Percentiles rank a stretch among this genome's conserved stretches.
phyloP scores from a whole-genome alignment of 2,329 filamentous ascomycete genomes.

The Plectosphaerella cucumerina region DNA sequence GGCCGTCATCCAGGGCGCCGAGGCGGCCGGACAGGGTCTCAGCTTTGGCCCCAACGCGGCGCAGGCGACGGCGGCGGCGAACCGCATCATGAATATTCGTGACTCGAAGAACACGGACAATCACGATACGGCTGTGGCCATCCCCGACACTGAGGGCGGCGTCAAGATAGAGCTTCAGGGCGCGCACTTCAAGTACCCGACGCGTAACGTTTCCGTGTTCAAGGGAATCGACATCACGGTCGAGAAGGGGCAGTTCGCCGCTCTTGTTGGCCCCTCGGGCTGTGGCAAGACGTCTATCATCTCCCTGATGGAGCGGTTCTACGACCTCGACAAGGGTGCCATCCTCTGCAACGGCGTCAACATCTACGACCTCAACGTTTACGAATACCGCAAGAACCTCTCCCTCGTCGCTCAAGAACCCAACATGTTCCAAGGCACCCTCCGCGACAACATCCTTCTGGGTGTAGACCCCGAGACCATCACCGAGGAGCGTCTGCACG shows the following conservation, averaged over 20 bases:
- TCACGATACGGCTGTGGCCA: conserved; percentile 23
- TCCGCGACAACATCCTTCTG: conserved; percentile 66
- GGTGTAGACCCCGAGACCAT: conserved; percentile 54
- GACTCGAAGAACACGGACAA: conserved; percentile 34
- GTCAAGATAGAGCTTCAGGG: conserved; percentile 53
- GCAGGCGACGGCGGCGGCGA: conserved; percentile 54
- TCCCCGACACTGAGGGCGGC: conserved; percentile 43
- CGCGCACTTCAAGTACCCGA: conserved; percentile 58
- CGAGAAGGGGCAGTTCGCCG: conserved; percentile 65
- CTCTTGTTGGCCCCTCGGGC: conserved; percentile 65
- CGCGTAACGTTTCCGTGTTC: conserved; percentile 53
- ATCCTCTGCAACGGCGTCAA: conserved; percentile 62
- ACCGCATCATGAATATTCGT: conserved; percentile 52
- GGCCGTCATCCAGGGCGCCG: conserved; percentile 62
- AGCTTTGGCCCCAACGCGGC: conserved; percentile 63
- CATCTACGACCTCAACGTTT: conserved; percentile 54
- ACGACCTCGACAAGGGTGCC: conserved; percentile 59
- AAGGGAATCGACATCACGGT: conserved; percentile 59
- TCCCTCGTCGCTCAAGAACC: conserved; percentile 74
- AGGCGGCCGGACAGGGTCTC: conserved; percentile 63
- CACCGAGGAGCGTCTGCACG: conserved; percentile 45
- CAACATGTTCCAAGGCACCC: conserved; percentile 60
- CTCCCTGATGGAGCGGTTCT: conserved; percentile 63
- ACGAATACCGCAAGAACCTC: conserved; percentile 58
- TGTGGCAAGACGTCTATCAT: conserved; percentile 73